These are phyloP conservation scores for Lathyrus aphaca DNA, from an alignment of 306 rosid species.

Conservation along the genomic window DNA sequence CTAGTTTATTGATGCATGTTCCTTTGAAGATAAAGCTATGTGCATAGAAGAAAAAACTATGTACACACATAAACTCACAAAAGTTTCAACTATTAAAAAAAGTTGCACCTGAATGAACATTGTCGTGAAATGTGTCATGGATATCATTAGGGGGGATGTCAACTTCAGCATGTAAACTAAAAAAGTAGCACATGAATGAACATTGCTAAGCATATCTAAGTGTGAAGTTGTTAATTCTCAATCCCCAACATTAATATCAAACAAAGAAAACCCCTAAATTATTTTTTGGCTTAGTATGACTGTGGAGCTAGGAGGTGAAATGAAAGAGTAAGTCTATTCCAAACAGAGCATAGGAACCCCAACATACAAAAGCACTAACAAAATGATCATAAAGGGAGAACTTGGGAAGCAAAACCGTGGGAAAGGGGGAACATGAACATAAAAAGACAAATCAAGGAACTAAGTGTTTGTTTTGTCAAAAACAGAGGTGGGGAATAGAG, in stretches of 20 bases:
- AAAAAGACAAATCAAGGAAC: slow-evolving; percentile 5
- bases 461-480: neutral
- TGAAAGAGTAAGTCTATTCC: neutral
- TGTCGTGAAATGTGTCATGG: neutral
- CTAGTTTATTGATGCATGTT: neutral
- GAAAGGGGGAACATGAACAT: neutral
- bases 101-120: neutral
- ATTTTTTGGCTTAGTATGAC: neutral
- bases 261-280: neutral
- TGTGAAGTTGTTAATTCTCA: neutral
- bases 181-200: too few species aligned
- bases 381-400: neutral
- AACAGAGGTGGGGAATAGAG: neutral
- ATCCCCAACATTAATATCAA: neutral
- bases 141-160: too few species aligned
- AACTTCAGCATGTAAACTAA: too few species aligned
- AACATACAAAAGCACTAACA: neutral
- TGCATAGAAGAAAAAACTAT: neutral
- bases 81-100: neutral
- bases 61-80: neutral
- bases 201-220: too few species aligned
- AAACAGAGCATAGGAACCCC: neutral
- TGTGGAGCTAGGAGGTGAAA: slow-evolving; percentile 1
- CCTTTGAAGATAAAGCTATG: neutral
- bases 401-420: neutral